Conservation (phyloP, 768 basidiomycete genomes). For the Auricularia cornea region DNA sequence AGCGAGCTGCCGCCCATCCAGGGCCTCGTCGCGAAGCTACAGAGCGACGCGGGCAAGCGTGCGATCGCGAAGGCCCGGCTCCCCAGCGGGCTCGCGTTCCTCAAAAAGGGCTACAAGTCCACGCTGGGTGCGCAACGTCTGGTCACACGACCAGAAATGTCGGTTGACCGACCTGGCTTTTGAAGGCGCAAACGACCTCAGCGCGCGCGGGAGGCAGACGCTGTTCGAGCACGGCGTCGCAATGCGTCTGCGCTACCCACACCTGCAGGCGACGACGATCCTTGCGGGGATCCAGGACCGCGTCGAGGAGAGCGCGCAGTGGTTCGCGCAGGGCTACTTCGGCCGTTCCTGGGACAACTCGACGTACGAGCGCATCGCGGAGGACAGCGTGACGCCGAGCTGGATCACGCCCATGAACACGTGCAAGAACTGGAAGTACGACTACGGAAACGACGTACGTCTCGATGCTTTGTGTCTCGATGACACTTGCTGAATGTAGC, state of each 20-base stretch:
- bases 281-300: constrained; percentile 28
- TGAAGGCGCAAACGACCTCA: constrained; percentile 24
- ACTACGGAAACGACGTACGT: constrained; percentile 22
- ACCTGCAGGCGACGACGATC: constrained; percentile 17
- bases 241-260: constrained; percentile 26
- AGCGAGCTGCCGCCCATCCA: constrained; percentile 26
- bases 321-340: constrained; percentile 33
- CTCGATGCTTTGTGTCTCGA: neutral
- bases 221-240: constrained; percentile 34
- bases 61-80: constrained; percentile 22
- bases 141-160: neutral
- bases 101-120: constrained; percentile 29
- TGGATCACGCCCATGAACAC: constrained; percentile 36
- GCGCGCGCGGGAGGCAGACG: constrained; percentile 27
- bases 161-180: neutral
- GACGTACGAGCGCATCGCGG: constrained; percentile 16
- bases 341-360: constrained; percentile 22
- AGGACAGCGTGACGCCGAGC: constrained; percentile 28
- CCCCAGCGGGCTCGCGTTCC: constrained; percentile 27
- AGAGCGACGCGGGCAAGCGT: constrained; percentile 10
- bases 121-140: constrained; percentile 16
- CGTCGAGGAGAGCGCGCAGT: constrained; percentile 30
- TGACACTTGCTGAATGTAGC: too few species aligned
- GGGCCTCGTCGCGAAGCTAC: constrained; percentile 26
- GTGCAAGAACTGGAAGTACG: constrained; percentile 29